phyloP scores from a whole-genome alignment of 495 filamentous ascomycete species.

The Entonaema liquescens region DNA sequence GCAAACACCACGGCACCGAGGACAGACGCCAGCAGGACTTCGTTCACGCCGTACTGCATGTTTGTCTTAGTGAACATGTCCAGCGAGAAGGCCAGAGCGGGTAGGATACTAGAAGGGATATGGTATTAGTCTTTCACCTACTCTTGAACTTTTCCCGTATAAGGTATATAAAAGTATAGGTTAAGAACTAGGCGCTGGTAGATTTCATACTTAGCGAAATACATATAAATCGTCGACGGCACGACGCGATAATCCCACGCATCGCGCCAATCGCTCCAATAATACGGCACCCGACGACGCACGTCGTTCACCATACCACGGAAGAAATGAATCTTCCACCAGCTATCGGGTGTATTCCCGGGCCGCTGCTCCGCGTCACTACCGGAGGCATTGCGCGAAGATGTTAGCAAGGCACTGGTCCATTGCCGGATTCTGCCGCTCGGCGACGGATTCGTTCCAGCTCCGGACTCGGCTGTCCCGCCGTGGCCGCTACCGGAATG shows the following conservation, averaged over 20 bases:
- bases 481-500: slow-evolving; percentile 18
- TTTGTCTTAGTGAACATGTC: slow-evolving; percentile 86
- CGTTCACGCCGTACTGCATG: slow-evolving; percentile 84
- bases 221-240: slow-evolving; percentile 87
- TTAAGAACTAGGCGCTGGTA: background rate
- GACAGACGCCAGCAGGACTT: slow-evolving; percentile 81
- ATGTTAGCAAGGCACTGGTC: slow-evolving; percentile 23
- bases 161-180: too few relatives aligned
- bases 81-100: slow-evolving; percentile 82
- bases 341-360: slow-evolving; percentile 38
- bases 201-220: slow-evolving; percentile 79
- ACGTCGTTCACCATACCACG: slow-evolving; percentile 80
- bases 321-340: slow-evolving; percentile 70
- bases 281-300: slow-evolving; percentile 75
- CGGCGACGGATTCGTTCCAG: slow-evolving; percentile 11
- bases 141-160: background rate
- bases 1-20: slow-evolving; percentile 80
- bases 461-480: slow-evolving; percentile 21
- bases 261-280: slow-evolving; percentile 80
- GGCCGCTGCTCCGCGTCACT: background rate
- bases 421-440: slow-evolving; percentile 26
- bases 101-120: slow-evolving; percentile 68
- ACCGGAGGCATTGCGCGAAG: slow-evolving; percentile 21
- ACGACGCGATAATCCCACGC: slow-evolving; percentile 87
- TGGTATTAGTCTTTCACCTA: slow-evolving; percentile 27